phyloP scores from a whole-genome alignment of 2,329 filamentous ascomycete genomes.

The Fusarium globosum region DNA sequence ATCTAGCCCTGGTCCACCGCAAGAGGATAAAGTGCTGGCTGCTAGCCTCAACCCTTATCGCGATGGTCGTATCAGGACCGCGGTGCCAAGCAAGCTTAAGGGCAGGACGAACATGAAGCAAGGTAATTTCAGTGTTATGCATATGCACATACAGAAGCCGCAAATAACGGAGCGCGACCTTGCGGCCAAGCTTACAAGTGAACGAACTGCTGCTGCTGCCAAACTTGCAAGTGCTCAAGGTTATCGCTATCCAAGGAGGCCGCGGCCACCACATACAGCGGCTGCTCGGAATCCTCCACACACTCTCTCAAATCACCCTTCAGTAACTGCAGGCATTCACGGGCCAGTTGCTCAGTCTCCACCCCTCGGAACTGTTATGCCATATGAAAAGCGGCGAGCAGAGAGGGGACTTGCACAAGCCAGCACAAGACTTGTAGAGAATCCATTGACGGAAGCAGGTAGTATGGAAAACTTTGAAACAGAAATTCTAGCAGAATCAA shows the following conservation, averaged over 20 bases:
- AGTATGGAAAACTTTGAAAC: neutral
- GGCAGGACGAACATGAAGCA: slow-evolving; percentile 66
- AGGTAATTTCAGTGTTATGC: slow-evolving; percentile 72
- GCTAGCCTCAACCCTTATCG: slow-evolving; percentile 37
- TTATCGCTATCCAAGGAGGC: slow-evolving; percentile 63
- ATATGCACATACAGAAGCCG: slow-evolving; percentile 64
- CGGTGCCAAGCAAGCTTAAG: slow-evolving; percentile 71
- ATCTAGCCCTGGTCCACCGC: neutral
- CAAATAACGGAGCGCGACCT: slow-evolving; percentile 62
- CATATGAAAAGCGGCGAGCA: neutral
- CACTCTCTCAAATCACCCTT: slow-evolving; percentile 4
- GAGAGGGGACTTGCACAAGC: neutral
- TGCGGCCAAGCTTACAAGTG: slow-evolving; percentile 70
- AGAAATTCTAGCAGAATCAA: neutral
- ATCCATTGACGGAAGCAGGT: slow-evolving; percentile 6
- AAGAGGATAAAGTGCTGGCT: neutral
- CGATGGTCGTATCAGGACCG: slow-evolving; percentile 59
- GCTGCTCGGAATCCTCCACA: neutral
- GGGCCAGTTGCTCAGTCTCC: slow-evolving; percentile 2
- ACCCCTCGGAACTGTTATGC: neutral
- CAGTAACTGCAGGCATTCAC: neutral
- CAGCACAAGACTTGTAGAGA: neutral
- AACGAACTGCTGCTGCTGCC: slow-evolving; percentile 69
- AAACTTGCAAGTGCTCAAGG: slow-evolving; percentile 64
- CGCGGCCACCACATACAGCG: slow-evolving; percentile 50